Evolutionary conservation across 768 basidiomycete species (phyloP).

Genomic region (Vararia minispora): DNA sequence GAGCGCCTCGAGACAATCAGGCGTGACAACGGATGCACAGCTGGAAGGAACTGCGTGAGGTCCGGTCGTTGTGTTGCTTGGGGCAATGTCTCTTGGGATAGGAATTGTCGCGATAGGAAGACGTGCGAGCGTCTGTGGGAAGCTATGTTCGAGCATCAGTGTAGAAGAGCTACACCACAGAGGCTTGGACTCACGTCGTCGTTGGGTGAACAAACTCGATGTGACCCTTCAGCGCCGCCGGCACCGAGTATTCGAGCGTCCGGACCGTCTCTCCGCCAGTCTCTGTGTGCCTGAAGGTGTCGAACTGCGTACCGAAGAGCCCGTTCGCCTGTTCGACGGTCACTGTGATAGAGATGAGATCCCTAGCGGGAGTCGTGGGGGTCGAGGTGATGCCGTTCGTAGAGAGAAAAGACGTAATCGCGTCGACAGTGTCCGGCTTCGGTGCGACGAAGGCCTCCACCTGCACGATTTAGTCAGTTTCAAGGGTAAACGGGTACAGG

Average conservation of each 20-base stretch:
- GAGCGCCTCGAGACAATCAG: constrained; percentile 11
- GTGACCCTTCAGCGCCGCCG: constrained; percentile 7
- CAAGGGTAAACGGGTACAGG: not conserved
- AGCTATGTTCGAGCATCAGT: no score
- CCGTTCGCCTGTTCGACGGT: constrained; percentile 3
- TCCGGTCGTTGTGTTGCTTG: no score
- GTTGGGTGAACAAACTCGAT: constrained; percentile 14
- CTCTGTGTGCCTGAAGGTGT: constrained; percentile 1
- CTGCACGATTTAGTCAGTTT: not conserved
- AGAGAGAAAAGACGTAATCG: constrained; percentile 3
- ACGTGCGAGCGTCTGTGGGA: no score
- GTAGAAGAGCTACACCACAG: no score
- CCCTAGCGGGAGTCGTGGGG: constrained; percentile 8
- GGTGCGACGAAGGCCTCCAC: constrained; percentile 3
- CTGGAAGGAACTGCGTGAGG: no score
- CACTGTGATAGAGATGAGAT: constrained; percentile 3
- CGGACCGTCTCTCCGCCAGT: constrained; percentile 10
- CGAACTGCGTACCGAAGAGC: not conserved
- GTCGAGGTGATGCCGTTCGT: constrained; percentile 8
- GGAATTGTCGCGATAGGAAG: no score
- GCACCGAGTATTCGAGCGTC: constrained; percentile 5
- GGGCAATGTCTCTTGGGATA: no score
- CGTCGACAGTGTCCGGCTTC: not conserved
- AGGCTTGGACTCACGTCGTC: no score
- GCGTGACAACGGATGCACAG: constrained; percentile 5